Percentiles rank a stretch among this genome's conserved stretches.
These are phyloP conservation scores for Rhizophlyctis rosea DNA, from an alignment of 192 early-diverging fungal species.

Conservation along the genomic window DNA sequence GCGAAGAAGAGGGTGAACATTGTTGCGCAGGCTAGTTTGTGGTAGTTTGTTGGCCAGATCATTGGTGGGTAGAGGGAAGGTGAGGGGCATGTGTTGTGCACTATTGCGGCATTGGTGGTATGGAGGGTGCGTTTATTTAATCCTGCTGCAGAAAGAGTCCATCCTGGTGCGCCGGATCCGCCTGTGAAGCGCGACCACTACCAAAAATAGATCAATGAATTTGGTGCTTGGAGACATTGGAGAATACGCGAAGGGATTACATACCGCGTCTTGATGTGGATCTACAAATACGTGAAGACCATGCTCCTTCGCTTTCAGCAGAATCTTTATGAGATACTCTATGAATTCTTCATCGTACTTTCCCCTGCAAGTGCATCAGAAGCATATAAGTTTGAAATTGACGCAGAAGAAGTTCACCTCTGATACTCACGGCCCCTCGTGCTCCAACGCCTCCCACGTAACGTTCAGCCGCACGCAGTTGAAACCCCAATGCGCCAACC, in stretches of 20 bases:
- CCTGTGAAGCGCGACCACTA: conserved; percentile 43
- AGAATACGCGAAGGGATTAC: not conserved
- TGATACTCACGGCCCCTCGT: conserved; percentile 32
- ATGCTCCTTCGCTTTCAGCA: conserved; percentile 66
- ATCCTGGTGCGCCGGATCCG: conserved; percentile 41
- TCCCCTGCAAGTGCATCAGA: conserved; percentile 45
- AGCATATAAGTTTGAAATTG: not conserved
- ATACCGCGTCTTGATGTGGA: conserved; percentile 79
- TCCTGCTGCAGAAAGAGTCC: conserved; percentile 71
- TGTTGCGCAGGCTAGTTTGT: conserved; percentile 71
- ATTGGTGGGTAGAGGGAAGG: conserved; percentile 31
- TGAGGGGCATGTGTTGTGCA: conserved; percentile 61
- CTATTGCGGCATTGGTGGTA: conserved; percentile 67
- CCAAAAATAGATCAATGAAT: too few relatives aligned
- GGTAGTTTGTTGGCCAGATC: conserved; percentile 85
- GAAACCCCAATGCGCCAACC: conserved; percentile 69
- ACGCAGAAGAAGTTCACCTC: conserved; percentile 7
- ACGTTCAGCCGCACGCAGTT: conserved; percentile 73
- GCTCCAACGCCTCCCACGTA: conserved; percentile 72
- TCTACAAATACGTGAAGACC: conserved; percentile 75
- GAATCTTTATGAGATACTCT: conserved; percentile 62
- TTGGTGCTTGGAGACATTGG: not conserved
- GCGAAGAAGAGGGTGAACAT: conserved; percentile 75
- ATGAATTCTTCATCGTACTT: conserved; percentile 74
- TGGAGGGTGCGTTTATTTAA: conserved; percentile 63